Conservation (phyloP, 352 stramenopile species). For the Pythium phragmiticola region DNA sequence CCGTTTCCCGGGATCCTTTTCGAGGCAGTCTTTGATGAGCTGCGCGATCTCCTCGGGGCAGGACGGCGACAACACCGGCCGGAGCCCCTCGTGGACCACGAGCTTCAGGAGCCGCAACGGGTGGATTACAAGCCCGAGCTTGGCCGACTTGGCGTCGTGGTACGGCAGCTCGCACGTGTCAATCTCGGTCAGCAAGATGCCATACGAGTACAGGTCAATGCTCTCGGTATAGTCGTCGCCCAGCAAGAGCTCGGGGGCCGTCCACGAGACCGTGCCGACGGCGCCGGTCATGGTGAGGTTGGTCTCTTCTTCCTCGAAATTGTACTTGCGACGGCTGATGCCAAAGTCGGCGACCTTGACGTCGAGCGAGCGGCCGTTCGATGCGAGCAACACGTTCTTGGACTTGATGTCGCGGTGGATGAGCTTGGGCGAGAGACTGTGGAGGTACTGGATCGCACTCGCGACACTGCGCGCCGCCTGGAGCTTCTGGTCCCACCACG, state of each 20-base stretch:
- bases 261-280: slow-evolving; percentile 61
- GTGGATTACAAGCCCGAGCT: slow-evolving; percentile 41
- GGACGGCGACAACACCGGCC: slow-evolving; percentile 47
- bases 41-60: slow-evolving; percentile 59
- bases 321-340: slow-evolving; percentile 50
- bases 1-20: slow-evolving; percentile 49
- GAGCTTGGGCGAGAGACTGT: slow-evolving; percentile 65
- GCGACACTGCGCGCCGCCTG: slow-evolving; percentile 52
- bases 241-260: slow-evolving; percentile 57
- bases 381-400: slow-evolving; percentile 75
- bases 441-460: slow-evolving; percentile 77
- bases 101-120: slow-evolving; percentile 58
- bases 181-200: slow-evolving; percentile 69
- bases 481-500: slow-evolving; percentile 54
- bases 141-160: slow-evolving; percentile 46
- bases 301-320: slow-evolving; percentile 35
- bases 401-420: slow-evolving; percentile 89
- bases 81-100: slow-evolving; percentile 56
- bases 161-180: slow-evolving; percentile 75
- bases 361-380: slow-evolving; percentile 35
- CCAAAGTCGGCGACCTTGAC: slow-evolving; percentile 59
- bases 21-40: slow-evolving; percentile 51
- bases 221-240: slow-evolving; percentile 73
- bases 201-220: slow-evolving; percentile 78
- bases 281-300: slow-evolving; percentile 51